Conservation (phyloP, 1,284 basidiomycete species). For the Pulveroboletus sp. region DNA sequence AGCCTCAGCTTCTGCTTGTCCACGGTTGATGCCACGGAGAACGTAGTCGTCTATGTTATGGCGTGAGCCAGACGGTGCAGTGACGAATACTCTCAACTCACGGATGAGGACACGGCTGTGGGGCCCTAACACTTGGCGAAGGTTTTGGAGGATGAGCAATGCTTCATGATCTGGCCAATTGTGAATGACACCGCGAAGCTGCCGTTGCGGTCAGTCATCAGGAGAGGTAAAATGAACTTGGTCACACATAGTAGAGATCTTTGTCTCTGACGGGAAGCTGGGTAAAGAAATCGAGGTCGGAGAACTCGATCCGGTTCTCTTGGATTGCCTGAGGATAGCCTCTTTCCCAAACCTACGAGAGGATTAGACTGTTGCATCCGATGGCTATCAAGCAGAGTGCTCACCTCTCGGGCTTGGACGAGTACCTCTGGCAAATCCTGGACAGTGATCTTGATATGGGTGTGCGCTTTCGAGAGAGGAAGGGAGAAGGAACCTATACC, state of each 20-base stretch:
- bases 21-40: constrained; percentile 21
- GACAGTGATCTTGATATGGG: constrained; percentile 32
- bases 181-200: constrained; percentile 36
- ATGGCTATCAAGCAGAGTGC: neutral
- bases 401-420: constrained; percentile 25
- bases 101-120: constrained; percentile 35
- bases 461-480: constrained; percentile 28
- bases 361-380: neutral
- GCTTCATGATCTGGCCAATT: constrained; percentile 35
- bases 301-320: constrained; percentile 30
- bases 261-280: constrained; percentile 29
- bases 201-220: neutral
- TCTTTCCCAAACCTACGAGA: constrained; percentile 24
- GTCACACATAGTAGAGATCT: constrained; percentile 37
- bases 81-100: constrained; percentile 9
- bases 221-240: neutral
- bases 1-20: constrained; percentile 17
- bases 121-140: constrained; percentile 31
- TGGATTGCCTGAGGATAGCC: constrained; percentile 29
- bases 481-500: constrained; percentile 36
- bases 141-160: constrained; percentile 27
- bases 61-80: neutral
- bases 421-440: constrained; percentile 34
- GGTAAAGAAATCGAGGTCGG: constrained; percentile 34
- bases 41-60: constrained; percentile 26